Percentiles rank a stretch among this genome's conserved stretches.
These are phyloP conservation scores for Durotheca rogersii DNA, from an alignment of 495 filamentous ascomycete species.

Conservation along the genomic window DNA sequence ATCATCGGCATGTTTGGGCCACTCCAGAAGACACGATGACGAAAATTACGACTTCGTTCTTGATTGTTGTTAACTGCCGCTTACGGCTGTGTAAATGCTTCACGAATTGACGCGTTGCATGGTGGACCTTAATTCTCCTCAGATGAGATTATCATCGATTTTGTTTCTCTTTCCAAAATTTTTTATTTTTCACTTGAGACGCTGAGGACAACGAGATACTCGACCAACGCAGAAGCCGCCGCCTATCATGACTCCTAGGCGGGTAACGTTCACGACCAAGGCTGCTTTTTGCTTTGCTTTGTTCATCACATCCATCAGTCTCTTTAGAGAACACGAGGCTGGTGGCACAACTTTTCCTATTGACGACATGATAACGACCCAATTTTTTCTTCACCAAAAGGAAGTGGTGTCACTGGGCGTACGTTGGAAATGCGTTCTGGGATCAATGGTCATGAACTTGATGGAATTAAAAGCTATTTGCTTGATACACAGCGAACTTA, in stretches of 20 bases:
- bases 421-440: constrained; percentile 42
- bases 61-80: constrained; percentile 39
- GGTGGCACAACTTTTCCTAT: constrained; percentile 32
- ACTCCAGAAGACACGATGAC: constrained; percentile 38
- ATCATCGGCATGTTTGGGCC: constrained; percentile 35
- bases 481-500: constrained; percentile 40
- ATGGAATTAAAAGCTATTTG: constrained; percentile 40
- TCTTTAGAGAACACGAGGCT: constrained; percentile 25
- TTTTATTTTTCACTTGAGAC: constrained; percentile 21
- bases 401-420: constrained; percentile 37
- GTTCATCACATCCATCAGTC: constrained; percentile 33
- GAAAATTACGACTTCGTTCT: constrained; percentile 46
- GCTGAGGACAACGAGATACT: constrained; percentile 35
- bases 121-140: constrained; percentile 37
- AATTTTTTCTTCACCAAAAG: constrained; percentile 39
- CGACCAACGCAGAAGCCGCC: constrained; percentile 28
- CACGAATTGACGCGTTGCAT: constrained; percentile 39
- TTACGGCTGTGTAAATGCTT: constrained; percentile 37
- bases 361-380: constrained; percentile 41
- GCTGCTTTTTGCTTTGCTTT: constrained; percentile 35
- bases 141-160: constrained; percentile 23
- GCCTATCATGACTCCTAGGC: constrained; percentile 35
- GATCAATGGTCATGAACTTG: constrained; percentile 44
- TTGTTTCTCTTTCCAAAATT: constrained; percentile 19
- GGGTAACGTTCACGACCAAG: constrained; percentile 39